phyloP scores from a whole-genome alignment of 2,329 filamentous ascomycete species.

The Coniella lustricola region DNA sequence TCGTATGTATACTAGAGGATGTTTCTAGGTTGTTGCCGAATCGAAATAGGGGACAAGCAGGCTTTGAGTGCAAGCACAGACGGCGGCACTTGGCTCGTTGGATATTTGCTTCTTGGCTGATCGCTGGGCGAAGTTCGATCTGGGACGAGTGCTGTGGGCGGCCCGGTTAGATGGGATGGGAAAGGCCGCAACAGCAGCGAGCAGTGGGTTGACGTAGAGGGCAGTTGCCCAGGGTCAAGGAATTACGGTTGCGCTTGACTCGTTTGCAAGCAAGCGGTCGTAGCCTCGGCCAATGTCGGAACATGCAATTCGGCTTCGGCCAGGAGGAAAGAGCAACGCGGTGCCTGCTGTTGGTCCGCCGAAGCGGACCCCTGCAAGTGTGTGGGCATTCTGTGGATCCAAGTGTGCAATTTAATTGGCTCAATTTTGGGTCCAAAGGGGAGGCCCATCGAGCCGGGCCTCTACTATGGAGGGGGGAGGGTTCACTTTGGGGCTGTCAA shows the following conservation, averaged over 20 bases:
- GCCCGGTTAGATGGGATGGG: too few relatives aligned
- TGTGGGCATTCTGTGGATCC: background rate
- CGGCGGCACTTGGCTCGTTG: background rate
- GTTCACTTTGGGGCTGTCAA: too few relatives aligned
- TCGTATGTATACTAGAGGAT: too few relatives aligned
- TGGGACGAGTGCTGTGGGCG: background rate
- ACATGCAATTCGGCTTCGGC: slow-evolving; percentile 4
- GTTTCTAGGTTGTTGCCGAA: background rate
- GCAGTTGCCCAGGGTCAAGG: slow-evolving; percentile 1
- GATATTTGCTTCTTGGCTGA: background rate
- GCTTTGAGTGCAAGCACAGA: too few relatives aligned
- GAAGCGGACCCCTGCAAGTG: background rate
- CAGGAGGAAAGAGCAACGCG: background rate
- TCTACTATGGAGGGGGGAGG: too few relatives aligned
- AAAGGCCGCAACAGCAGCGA: too few relatives aligned
- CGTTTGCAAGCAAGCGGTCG: background rate
- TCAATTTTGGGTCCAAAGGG: too few relatives aligned
- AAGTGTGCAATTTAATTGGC: background rate
- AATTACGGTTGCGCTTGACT: background rate
- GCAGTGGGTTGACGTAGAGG: background rate
- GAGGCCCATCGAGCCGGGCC: too few relatives aligned
- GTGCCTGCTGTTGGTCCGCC: slow-evolving; percentile 1
- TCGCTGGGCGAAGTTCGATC: background rate
- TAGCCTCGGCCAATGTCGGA: slow-evolving; percentile 10
- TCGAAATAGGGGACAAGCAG: background rate